Conservation (phyloP, 768 basidiomycete species). For the Pleurotus platypus region DNA sequence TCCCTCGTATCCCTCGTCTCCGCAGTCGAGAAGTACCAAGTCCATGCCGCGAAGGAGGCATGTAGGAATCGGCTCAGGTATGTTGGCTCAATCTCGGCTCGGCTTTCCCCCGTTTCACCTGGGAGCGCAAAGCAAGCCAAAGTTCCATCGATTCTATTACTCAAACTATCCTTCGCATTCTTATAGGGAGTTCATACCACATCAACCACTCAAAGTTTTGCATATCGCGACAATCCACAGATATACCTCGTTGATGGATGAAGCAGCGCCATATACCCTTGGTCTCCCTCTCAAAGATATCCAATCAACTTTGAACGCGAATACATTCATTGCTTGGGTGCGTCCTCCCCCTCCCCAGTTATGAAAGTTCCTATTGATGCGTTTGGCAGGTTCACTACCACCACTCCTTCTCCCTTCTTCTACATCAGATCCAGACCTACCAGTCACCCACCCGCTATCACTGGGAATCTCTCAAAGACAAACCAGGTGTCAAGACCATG, state of each 20-base stretch:
- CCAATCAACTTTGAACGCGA: background rate
- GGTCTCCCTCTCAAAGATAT: conserved; percentile 1
- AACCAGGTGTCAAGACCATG: conserved; percentile 3
- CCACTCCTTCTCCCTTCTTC: background rate
- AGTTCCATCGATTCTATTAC: too few species aligned
- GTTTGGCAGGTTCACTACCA: background rate
- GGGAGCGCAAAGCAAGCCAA: too few species aligned
- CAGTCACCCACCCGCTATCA: conserved; percentile 1
- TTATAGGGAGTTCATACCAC: background rate
- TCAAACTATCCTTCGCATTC: background rate
- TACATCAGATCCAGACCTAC: background rate
- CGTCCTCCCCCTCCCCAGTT: background rate
- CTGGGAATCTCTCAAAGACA: conserved; percentile 8
- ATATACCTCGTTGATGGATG: conserved; percentile 4
- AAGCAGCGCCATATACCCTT: conserved; percentile 2
- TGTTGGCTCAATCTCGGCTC: background rate
- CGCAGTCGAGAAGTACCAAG: conserved; percentile 17
- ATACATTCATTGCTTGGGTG: conserved; percentile 2
- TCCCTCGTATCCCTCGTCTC: conserved; percentile 7
- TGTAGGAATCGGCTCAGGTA: conserved; percentile 2
- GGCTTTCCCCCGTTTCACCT: background rate
- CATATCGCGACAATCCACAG: background rate
- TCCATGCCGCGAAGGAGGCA: conserved; percentile 3
- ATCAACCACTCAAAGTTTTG: background rate
- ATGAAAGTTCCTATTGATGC: background rate